Evolutionary conservation across 768 basidiomycete genomes (phyloP), one percentile per base, ranked within the genome.

Genomic region (Leccinum boreale): DNA sequence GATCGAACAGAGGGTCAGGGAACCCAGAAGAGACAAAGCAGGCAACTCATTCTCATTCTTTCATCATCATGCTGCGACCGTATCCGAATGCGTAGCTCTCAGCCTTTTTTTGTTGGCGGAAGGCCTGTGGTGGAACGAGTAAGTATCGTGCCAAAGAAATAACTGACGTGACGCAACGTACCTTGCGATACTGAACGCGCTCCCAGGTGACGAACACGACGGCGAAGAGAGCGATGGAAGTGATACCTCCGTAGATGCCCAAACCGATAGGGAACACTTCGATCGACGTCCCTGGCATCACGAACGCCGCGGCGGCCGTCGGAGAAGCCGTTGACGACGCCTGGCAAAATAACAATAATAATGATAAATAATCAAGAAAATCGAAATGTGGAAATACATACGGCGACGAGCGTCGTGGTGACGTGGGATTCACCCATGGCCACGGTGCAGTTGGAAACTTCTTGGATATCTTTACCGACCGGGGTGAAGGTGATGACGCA

Each of bases 191-290:
- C 73, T 87, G 89, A 24, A 90, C 85, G 49, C 94, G 83, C 78
- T 95, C 92, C 67, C 86, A 92, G 6, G 91, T 92, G 62, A 94
- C 92, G 70, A 92, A 76, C 52, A 83, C 87, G 57, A 95, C 89
- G 23, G 90, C 85, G 59, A 89, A 84, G 63, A 96, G 70, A 17
- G 88, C 89, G 64, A 94, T 87, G 8, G 87, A 87, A 29, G 90
- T 90, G 58, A 96, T 87, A 61, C 91, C 92, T 48, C 87, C 90
- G 67, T 90, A 93, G 10, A 94, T 81, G 52, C 87, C 89, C 45
- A 94, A 79, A 62, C 92, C 92, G 61, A 94, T 85, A 0, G 92
- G 92, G 33, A 92, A 78, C 4, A 93, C 91, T 44, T 83, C 81
- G 17, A 93, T 64, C 56, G 80, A 78, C 74, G 84, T 88, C 21